A percentile compares a stretch with the other conserved stretches of the same genome.
Evolutionary conservation across 1,284 basidiomycete species (phyloP).

Genomic region (Apiotrichum akiyoshidainum): DNA sequence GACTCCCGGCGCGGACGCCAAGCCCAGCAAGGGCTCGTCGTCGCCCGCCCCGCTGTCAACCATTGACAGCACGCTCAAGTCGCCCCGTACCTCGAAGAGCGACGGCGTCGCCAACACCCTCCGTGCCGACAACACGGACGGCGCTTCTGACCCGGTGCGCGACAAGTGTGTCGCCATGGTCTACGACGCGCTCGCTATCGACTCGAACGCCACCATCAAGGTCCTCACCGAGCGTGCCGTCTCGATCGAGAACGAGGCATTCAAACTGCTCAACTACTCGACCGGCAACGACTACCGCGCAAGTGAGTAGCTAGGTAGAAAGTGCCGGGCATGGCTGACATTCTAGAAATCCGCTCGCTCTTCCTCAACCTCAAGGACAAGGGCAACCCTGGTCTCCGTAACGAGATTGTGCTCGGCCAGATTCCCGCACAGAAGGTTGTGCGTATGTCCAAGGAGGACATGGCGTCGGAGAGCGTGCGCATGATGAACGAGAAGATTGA

Average conservation of each 20-base stretch:
- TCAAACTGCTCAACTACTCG: conserved; percentile 37
- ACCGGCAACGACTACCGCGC: conserved; percentile 50
- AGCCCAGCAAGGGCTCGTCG: conserved; percentile 5
- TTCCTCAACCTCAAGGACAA: conserved; percentile 94
- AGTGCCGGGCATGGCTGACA: background rate
- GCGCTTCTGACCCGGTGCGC: conserved; percentile 59
- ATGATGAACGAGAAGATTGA: conserved; percentile 76
- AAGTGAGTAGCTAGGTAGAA: conserved; percentile 34
- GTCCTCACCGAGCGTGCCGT: conserved; percentile 51
- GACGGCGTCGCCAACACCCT: conserved; percentile 61
- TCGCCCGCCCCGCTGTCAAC: conserved; percentile 44
- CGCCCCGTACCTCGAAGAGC: conserved; percentile 61
- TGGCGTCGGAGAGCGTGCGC: conserved; percentile 90
- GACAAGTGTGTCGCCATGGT: conserved; percentile 87
- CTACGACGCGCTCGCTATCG: conserved; percentile 82
- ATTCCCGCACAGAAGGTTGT: conserved; percentile 67
- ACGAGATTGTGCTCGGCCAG: conserved; percentile 78
- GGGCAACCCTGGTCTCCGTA: conserved; percentile 81
- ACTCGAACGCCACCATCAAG: conserved; percentile 62
- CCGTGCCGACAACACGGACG: conserved; percentile 50
- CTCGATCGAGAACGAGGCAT: conserved; percentile 52
- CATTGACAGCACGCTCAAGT: conserved; percentile 51
- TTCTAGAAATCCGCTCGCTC: conserved; percentile 79
- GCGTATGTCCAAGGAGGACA: conserved; percentile 84
- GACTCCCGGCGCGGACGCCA: conserved; percentile 5